Evolutionary conservation across 495 filamentous ascomycete species (phyloP).

Genomic region (Pyrenopolyporus hunteri): DNA sequence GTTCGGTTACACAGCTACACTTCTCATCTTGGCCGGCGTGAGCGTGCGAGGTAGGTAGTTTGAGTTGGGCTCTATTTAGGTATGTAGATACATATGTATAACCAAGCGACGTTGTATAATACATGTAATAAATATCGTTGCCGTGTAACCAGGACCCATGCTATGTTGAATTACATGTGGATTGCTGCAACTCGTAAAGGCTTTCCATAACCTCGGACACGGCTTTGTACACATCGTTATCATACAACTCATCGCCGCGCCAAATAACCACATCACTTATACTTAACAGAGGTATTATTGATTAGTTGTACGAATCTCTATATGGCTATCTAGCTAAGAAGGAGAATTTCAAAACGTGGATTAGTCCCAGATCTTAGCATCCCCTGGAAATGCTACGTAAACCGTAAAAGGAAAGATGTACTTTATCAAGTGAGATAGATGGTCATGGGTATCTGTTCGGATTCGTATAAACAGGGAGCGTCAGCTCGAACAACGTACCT

Average conservation of each 20-base stretch:
- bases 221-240: too few relatives aligned
- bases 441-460: neutral
- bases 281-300: too few relatives aligned
- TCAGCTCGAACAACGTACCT: too few relatives aligned
- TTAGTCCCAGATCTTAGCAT: neutral
- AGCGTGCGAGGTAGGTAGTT: too few relatives aligned
- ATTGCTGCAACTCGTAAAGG: neutral
- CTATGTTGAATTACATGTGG: neutral
- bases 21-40: too few relatives aligned
- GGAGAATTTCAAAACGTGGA: neutral
- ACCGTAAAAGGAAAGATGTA: neutral
- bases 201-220: too few relatives aligned
- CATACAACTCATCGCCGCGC: neutral
- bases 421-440: neutral
- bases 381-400: neutral
- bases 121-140: neutral
- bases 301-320: too few relatives aligned
- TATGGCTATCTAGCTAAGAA: neutral
- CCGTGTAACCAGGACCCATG: conserved; percentile 1
- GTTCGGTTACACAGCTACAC: neutral
- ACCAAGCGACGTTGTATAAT: too few relatives aligned
- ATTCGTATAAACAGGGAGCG: neutral
- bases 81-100: too few relatives aligned
- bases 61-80: neutral
- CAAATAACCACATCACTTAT: too few relatives aligned